Evolutionary conservation across 2,329 filamentous ascomycete species (phyloP).

Genomic region (Canariomyces notabilis): DNA sequence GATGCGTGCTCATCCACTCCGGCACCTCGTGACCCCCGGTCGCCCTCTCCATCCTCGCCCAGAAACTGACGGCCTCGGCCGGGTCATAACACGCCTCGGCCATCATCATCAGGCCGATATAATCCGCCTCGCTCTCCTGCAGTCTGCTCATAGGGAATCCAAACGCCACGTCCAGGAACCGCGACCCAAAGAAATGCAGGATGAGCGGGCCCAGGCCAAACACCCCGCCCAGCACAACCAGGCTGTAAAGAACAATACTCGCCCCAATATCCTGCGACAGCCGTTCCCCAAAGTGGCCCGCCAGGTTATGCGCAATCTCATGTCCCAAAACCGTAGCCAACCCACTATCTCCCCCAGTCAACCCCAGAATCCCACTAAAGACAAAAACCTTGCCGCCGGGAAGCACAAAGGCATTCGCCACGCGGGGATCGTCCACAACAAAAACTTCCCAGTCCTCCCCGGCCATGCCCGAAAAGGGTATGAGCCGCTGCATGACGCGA

Average conservation of each 20-base stretch:
- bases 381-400: conserved; percentile 79
- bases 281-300: conserved; percentile 62
- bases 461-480: conserved; percentile 60
- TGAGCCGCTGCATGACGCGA: conserved; percentile 59
- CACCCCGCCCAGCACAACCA: conserved; percentile 44
- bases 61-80: conserved; percentile 59
- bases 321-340: conserved; percentile 73
- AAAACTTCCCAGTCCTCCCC: conserved; percentile 60
- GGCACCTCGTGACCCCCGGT: conserved; percentile 49
- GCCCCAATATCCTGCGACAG: conserved; percentile 49
- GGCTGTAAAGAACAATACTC: conserved; percentile 46
- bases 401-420: conserved; percentile 67
- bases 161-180: conserved; percentile 59
- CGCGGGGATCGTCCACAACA: conserved; percentile 63
- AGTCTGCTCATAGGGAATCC: conserved; percentile 61
- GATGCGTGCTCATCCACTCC: conserved; percentile 73
- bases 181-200: conserved; percentile 38
- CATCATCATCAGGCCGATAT: conserved; percentile 80
- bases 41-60: conserved; percentile 58
- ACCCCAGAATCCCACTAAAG: conserved; percentile 64
- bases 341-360: conserved; percentile 62
- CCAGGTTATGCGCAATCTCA: conserved; percentile 73
- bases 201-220: conserved; percentile 40
- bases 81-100: conserved; percentile 74
- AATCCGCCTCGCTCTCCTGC: conserved; percentile 75